Evolutionary conservation across 1,139 yeast genomes (phyloP).

Genomic region (Pneumocystis canis): DNA sequence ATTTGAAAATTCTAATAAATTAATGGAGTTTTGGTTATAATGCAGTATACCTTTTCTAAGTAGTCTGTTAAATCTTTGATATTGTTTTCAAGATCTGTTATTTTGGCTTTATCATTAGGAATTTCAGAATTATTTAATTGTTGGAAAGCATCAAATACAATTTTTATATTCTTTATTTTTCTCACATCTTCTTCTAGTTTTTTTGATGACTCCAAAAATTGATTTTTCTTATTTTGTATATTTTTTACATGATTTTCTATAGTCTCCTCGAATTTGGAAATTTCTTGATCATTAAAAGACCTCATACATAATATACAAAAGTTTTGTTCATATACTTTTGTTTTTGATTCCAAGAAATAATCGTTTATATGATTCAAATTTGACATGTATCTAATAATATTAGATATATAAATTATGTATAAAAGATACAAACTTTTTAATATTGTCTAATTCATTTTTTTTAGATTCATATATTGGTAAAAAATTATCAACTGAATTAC

Average conservation of each 20-base stretch:
- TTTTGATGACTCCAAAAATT: background rate
- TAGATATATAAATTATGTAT: background rate
- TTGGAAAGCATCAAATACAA: background rate
- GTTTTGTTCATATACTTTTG: background rate
- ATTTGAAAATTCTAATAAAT: background rate
- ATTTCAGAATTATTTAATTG: background rate
- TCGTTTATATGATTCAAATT: background rate
- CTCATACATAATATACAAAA: conserved; percentile 1
- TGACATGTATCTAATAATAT: background rate
- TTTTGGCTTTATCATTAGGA: background rate
- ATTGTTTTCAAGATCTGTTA: background rate
- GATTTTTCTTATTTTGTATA: background rate
- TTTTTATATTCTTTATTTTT: background rate
- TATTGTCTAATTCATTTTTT: background rate
- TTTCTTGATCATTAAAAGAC: background rate
- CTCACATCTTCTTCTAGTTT: background rate
- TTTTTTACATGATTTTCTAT: background rate
- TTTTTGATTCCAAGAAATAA: background rate
- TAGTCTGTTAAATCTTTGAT: background rate
- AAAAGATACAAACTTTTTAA: background rate
- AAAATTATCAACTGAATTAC: conserved; percentile 8
- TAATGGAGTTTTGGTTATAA: background rate
- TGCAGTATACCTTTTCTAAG: background rate
- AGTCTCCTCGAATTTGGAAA: background rate
- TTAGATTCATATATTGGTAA: conserved; percentile 2